Evolutionary conservation across 2,329 filamentous ascomycete genomes (phyloP).

Genomic region (Pseudogymnoascus sp.): DNA sequence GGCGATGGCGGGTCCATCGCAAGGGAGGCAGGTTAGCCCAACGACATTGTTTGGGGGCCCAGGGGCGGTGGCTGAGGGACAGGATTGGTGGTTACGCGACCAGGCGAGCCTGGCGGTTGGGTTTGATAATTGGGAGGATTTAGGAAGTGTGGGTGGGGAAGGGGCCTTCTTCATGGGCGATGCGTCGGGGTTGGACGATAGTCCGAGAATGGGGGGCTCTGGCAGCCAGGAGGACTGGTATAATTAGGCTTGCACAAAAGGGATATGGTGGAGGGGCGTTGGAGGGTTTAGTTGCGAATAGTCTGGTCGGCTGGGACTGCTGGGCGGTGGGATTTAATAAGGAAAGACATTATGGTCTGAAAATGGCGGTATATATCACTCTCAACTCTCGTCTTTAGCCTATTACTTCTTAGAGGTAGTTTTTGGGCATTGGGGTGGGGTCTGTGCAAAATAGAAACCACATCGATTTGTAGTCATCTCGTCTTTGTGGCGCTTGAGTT

Average conservation of each 20-base stretch:
- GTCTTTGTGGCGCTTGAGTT: not conserved
- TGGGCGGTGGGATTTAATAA: not conserved
- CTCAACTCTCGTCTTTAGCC: constrained; percentile 8
- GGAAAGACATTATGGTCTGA: not conserved
- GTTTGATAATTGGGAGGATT: constrained; percentile 50
- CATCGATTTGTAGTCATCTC: not conserved
- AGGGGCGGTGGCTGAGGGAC: constrained; percentile 52
- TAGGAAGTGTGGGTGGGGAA: not conserved
- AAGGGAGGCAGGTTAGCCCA: constrained; percentile 30
- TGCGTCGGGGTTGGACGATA: not conserved
- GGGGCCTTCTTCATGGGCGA: not conserved
- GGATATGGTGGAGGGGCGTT: not conserved
- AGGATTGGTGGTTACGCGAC: constrained; percentile 57
- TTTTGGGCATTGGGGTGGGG: not conserved
- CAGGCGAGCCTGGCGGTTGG: constrained; percentile 51
- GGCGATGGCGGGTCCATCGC: constrained; percentile 2
- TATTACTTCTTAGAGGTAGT: not conserved
- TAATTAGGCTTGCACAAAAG: not conserved
- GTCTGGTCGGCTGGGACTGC: not conserved
- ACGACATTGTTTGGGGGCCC: constrained; percentile 49
- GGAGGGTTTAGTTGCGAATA: not conserved
- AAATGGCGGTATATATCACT: constrained; percentile 9
- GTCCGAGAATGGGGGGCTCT: not conserved
- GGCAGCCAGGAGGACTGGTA: constrained; percentile 5
- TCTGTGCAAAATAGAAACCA: not conserved